Base-by-base conservation (phyloP, 805 yeast species). In the Blastobotrys robertii region DNA sequence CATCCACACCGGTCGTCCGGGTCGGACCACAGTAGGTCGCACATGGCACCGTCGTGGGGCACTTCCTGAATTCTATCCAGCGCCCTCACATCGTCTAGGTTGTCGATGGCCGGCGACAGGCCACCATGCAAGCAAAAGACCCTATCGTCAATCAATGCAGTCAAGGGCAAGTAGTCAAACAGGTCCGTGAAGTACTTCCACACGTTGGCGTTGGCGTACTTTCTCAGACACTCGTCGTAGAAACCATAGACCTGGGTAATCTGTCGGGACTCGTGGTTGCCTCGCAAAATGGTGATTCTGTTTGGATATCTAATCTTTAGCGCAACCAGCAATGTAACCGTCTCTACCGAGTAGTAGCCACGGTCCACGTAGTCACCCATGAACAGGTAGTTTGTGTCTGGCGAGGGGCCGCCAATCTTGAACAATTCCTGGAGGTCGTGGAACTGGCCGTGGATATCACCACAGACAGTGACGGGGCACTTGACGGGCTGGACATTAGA, bases 11-110 rank as follows among this genome's bases (percentile, higher is more conserved):
- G 72, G 59, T 87, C 95, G 62, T 88, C 97, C 25, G 97, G 97
- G 64, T 88, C 97, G 3, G 95, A 84, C 97, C 97, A 88, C 52
- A 88, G 70, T 56, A 88, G 71, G 63, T 88, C 97, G 67, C 96
- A 88, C 95, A 88, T 86, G 49, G 95, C 94, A 36, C 97, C 97
- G 63, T 88, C 96, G 59, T 87, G 97, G 34, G 97, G 97, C 38
- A 88, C 95, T 67, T 87, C 97, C 67, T 87, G 96, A 59, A 84
- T 76, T 70, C 97, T 76, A 68, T 86, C 86, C 53, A 87, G 70
- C 56, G 82, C 92, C 60, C 95, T 75, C 30, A 87, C 92, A 66
- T 88, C 95, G 63, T 87, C 95, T 50, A 87, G 78, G 28, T 94
- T 80, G 65, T 85, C 95, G 62, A 87, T 84, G 84, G 84, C 82